Base-by-base conservation (phyloP, 1,139 yeast species). In the Yarrowia galli region DNA sequence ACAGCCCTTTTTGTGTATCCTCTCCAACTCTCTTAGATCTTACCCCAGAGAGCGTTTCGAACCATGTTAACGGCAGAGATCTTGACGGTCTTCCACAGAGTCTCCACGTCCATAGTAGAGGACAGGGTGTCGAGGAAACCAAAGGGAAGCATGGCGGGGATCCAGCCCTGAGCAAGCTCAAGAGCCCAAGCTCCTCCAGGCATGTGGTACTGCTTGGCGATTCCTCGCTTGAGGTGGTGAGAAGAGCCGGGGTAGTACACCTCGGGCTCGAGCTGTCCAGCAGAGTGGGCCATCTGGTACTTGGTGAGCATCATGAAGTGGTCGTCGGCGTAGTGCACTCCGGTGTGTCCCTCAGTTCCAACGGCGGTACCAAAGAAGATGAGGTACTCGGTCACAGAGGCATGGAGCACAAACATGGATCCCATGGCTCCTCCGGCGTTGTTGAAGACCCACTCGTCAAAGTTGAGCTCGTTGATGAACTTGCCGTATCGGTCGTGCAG, bases 371-470 rank as follows among this genome's bases (percentile, higher is more conserved):
- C 97, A 72, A 92, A 92, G 76, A 92, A 84, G 75, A 93, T 93
- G 78, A 95, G 81, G 77, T 95, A 96, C 79, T 95, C 99, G 10
- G 96, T 83, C 74, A 96, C 83, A n/a, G 98, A 93, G 16, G 98
- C 98, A 78, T 96, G 99, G 72, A 95, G 82, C 71, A 96, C 91
- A 74, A 91, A 85, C 98, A 95, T 93, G 69, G 92, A 87, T 35
- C 99, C 99, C 99, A 95, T 95, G 68, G 99, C 98, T 72, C 97
- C 97, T 68, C 99, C 99, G 10, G 99, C 99, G 75, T 92, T 92
- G 84, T 93, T 95, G 85, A 88, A 93, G 67, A 95, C 88, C 98
- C 98, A 95, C 73, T 92, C 95, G 65, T 90, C 89, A 69, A 83
- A 83, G 75, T 87, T 85, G 73, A 89, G 82, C 70, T 86, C 87